A percentile compares a stretch with the other conserved stretches of the same genome.
Conservation (phyloP, 108 stramenopile species). For the Skeletonema potamos region DNA sequence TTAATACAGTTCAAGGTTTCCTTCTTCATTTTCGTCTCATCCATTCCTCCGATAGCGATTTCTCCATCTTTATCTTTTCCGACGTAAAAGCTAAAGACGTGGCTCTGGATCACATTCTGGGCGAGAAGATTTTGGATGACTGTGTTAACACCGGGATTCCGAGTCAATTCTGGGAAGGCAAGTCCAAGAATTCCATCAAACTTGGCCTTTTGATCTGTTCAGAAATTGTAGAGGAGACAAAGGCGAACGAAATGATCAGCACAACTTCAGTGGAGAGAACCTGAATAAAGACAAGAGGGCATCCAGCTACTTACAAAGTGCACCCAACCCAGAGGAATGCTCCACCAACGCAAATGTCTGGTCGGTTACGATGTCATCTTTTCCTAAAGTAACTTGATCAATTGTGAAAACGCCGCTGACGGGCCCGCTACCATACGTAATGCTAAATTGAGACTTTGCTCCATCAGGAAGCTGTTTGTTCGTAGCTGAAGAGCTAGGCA, state of each 20-base stretch:
- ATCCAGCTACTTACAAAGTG: slow-evolving; percentile 76
- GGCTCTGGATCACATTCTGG: slow-evolving; percentile 66
- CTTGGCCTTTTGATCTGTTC: slow-evolving; percentile 58
- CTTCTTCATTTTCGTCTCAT: slow-evolving; percentile 57
- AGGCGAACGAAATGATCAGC: neutral
- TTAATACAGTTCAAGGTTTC: slow-evolving; percentile 78
- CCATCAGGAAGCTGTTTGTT: slow-evolving; percentile 56
- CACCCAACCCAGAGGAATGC: slow-evolving; percentile 93
- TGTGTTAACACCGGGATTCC: slow-evolving; percentile 77
- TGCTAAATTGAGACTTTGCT: slow-evolving; percentile 76
- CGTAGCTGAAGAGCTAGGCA: slow-evolving; percentile 30
- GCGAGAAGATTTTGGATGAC: slow-evolving; percentile 89
- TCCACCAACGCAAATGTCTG: slow-evolving; percentile 83
- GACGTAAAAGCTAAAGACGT: slow-evolving; percentile 96
- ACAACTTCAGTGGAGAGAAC: neutral
- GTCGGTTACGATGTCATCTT: slow-evolving; percentile 61
- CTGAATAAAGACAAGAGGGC: no score
- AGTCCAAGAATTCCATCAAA: slow-evolving; percentile 99
- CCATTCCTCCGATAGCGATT: slow-evolving; percentile 95
- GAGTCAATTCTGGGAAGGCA: slow-evolving; percentile 88
- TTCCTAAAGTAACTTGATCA: slow-evolving; percentile 69
- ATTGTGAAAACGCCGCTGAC: slow-evolving; percentile 68
- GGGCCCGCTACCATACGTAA: slow-evolving; percentile 92
- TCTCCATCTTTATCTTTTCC: slow-evolving; percentile 90
- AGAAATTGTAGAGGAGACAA: neutral